Evolutionary conservation across 345 rosid species (phyloP), one percentile per base, ranked within the genome.

Genomic region (Hibiscus trionum): DNA sequence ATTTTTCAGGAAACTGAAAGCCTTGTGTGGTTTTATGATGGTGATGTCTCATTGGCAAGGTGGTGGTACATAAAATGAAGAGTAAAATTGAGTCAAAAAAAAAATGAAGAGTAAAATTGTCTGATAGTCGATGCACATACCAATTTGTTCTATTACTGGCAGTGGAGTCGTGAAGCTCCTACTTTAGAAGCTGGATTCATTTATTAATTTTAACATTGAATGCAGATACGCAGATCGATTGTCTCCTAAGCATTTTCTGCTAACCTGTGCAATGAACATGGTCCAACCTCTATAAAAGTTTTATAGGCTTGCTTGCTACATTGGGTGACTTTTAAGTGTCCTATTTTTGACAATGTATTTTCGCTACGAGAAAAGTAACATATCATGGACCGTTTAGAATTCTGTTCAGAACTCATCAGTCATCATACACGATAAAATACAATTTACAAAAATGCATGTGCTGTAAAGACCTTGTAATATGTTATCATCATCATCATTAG

Each of bases 31-130:
- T 24, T 57, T 26, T 57, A 57, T 24, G 31, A 57, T 24, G 7
- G 61, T 1, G 31, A 21, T 56, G 29, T 56, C 61, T 21, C 61
- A 56, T 21, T 3, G 6, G 29, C 31, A 11, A 24, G 33, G 31
- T 9, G 33, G 61, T 57, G 61, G 61, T 21, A 57, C 50, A 64
- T 19, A 19, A 39, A 39, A 64, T 64, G 52, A 64, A 64, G 69
- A 64, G 42, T 3, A 42, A 11, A 42, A 39, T 55, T 39, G 4
- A 21, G 24, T 21, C 0, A 21, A 21, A 21, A 21, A 21, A 21
- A 19, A 39, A 39, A 64, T 64, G 52, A 64, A 64, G 69, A 64
- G 42, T 3, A 42, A 11, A 42, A 39, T 55, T 39, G 4, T 4
- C 2, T 42, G n/a, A 15, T 42, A 64, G 31, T 42, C 17, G 21